A percentile compares a stretch with the other conserved stretches of the same genome.
phyloP scores from a whole-genome alignment of 1,139 yeast genomes.

The Suhomyces bolitotheri region DNA sequence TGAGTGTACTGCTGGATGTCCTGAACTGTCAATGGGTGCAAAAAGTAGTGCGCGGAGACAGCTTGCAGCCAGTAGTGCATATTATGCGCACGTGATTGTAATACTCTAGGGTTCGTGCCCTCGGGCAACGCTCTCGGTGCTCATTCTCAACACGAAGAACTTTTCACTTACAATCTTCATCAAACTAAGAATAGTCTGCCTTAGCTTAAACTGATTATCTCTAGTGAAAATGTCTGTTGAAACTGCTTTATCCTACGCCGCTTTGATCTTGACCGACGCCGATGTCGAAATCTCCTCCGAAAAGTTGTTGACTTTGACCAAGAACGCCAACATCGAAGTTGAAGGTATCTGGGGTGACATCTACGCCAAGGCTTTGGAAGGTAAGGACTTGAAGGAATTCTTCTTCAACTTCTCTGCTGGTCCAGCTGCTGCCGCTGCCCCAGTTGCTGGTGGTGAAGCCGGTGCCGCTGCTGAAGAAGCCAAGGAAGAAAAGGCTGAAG shows the following conservation, averaged over 20 bases:
- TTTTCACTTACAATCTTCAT: constrained; percentile 11
- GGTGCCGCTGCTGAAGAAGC: constrained; percentile 60
- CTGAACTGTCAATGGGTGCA: too few species aligned
- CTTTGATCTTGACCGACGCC: constrained; percentile 97
- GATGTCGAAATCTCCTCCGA: constrained; percentile 94
- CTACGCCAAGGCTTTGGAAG: constrained; percentile 96
- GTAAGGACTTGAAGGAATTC: constrained; percentile 92
- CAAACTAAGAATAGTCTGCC: constrained; percentile 31
- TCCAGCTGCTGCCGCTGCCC: constrained; percentile 44
- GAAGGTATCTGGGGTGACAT: constrained; percentile 92
- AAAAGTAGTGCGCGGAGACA: too few species aligned
- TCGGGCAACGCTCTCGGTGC: constrained; percentile 4
- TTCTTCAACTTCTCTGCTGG: constrained; percentile 72
- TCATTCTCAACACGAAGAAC: constrained; percentile 9
- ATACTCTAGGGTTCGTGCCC: constrained; percentile 7
- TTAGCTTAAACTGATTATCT: constrained; percentile 27
- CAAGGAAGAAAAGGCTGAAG: constrained; percentile 47
- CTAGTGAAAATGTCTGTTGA: constrained; percentile 50
- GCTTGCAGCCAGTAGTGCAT: background rate
- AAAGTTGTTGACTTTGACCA: constrained; percentile 73
- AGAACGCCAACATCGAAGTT: constrained; percentile 62
- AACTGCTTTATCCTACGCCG: constrained; percentile 83
- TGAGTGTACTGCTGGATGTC: too few species aligned
- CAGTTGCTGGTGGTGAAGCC: constrained; percentile 58
- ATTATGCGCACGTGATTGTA: constrained; percentile 5